Evolutionary conservation across 805 yeast genomes (phyloP).

Genomic region (Wickerhamomyces subpelliculosus): DNA sequence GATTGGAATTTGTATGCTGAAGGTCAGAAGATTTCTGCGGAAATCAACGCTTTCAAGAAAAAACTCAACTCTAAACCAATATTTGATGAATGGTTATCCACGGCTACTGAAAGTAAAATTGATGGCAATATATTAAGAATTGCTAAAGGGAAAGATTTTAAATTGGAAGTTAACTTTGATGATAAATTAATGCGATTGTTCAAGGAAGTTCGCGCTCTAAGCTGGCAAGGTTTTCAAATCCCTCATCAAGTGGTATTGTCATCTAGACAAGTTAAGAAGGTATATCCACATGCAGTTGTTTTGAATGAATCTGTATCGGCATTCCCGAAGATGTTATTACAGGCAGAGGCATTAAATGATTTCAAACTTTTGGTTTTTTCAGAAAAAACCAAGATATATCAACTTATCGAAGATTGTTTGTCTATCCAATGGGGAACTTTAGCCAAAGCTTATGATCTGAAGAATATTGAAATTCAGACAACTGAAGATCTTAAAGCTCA

Average conservation of each 20-base stretch:
- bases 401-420: constrained; percentile 27
- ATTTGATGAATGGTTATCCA: constrained; percentile 43
- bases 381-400: constrained; percentile 28
- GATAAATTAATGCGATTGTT: constrained; percentile 32
- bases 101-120: constrained; percentile 17
- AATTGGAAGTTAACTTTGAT: constrained; percentile 47
- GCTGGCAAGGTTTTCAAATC: constrained; percentile 43
- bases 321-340: constrained; percentile 26
- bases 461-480: constrained; percentile 23
- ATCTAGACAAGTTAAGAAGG: constrained; percentile 41
- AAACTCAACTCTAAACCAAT: constrained; percentile 37
- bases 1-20: constrained; percentile 60
- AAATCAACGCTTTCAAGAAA: constrained; percentile 36
- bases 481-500: constrained; percentile 26
- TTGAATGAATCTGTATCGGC: constrained; percentile 44
- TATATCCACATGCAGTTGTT: constrained; percentile 52
- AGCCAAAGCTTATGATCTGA: constrained; percentile 41
- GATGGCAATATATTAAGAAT: constrained; percentile 35
- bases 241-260: constrained; percentile 45
- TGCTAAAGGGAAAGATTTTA: constrained; percentile 19
- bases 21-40: constrained; percentile 55
- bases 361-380: constrained; percentile 34
- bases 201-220: constrained; percentile 48
- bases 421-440: constrained; percentile 48
- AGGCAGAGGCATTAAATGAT: constrained; percentile 31